Conservation (phyloP, 129 eudicot genomes). For the Chrysanthemum lavandulifolium region DNA sequence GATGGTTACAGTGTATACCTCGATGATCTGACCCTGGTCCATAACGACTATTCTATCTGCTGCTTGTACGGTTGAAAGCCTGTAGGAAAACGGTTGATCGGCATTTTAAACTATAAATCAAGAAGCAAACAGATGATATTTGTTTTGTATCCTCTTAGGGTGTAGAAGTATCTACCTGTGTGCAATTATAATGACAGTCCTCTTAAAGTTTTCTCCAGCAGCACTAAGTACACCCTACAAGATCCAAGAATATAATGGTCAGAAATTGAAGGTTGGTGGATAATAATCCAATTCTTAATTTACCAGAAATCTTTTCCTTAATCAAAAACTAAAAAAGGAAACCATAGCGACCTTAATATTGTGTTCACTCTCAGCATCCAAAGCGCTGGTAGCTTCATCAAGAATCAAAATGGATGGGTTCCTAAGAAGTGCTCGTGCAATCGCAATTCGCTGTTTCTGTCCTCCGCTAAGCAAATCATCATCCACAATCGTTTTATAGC, state of each 20-base stretch:
- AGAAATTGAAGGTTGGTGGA: neutral
- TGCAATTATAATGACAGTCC: slow-evolving; percentile 85
- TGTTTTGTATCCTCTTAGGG: neutral
- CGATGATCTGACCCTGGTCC: slow-evolving; percentile 83
- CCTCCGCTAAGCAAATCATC: slow-evolving; percentile 99
- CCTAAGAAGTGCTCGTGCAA: slow-evolving; percentile 89
- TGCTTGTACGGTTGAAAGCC: slow-evolving; percentile 95
- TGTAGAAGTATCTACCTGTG: slow-evolving; percentile 52
- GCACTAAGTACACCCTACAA: slow-evolving; percentile 84
- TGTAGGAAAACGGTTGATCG: slow-evolving; percentile 31
- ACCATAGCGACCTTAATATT: slow-evolving; percentile 66
- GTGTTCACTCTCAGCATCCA: slow-evolving; percentile 98
- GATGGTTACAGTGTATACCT: slow-evolving; percentile 50
- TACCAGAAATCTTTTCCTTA: slow-evolving; percentile 5
- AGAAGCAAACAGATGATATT: neutral
- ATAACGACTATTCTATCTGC: slow-evolving; percentile 94
- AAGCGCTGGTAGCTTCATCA: slow-evolving; percentile 99
- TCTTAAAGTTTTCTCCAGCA: slow-evolving; percentile 53
- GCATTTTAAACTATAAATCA: slow-evolving; percentile 15
- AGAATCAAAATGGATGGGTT: slow-evolving; percentile 89
- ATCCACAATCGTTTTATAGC: slow-evolving; percentile 89
- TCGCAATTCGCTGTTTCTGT: slow-evolving; percentile 95
- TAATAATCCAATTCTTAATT: neutral
- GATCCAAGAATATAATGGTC: slow-evolving; percentile 17
- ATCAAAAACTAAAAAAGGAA: slow-evolving; percentile 1